A percentile compares a stretch with the other conserved stretches of the same genome.
Evolutionary conservation across 202 grass and related monocot genomes (phyloP).

Genomic region (Dendrocalamus latiflorus): DNA sequence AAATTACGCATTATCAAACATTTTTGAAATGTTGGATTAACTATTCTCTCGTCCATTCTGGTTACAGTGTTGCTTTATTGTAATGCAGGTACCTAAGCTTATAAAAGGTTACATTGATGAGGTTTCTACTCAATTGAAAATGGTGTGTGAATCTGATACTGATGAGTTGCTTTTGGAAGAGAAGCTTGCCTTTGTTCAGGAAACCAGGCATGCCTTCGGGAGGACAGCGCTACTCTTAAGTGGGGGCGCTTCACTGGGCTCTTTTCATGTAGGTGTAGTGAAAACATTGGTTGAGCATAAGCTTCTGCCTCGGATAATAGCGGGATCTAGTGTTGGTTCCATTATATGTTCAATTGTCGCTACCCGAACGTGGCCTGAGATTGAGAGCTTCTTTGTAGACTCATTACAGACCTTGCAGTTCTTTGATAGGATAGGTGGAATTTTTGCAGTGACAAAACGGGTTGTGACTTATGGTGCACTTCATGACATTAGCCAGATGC

Average conservation of each 20-base stretch:
- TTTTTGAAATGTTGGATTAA: background rate
- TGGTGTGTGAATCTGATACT: constrained; percentile 82
- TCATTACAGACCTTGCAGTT: constrained; percentile 78
- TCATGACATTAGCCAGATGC: constrained; percentile 90
- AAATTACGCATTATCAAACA: background rate
- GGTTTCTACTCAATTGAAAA: constrained; percentile 78
- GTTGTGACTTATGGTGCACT: constrained; percentile 83
- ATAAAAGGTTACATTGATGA: constrained; percentile 97
- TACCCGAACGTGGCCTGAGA: constrained; percentile 84
- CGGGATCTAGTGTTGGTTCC: constrained; percentile 94
- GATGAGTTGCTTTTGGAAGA: constrained; percentile 82
- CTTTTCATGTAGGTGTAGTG: constrained; percentile 89
- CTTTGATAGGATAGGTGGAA: constrained; percentile 84
- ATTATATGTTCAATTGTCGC: constrained; percentile 85
- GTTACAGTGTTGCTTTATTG: background rate
- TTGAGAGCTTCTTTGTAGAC: constrained; percentile 87
- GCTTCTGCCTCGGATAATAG: constrained; percentile 82
- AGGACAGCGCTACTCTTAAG: constrained; percentile 89
- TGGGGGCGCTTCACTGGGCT: constrained; percentile 84
- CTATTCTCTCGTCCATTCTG: background rate
- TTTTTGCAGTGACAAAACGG: constrained; percentile 71
- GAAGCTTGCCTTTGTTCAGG: constrained; percentile 93
- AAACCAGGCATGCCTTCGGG: constrained; percentile 90
- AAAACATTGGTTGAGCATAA: constrained; percentile 91
- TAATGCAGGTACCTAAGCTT: constrained; percentile 68